Conservation (phyloP, 768 basidiomycete genomes). For the Butyriboletus loyo region DNA sequence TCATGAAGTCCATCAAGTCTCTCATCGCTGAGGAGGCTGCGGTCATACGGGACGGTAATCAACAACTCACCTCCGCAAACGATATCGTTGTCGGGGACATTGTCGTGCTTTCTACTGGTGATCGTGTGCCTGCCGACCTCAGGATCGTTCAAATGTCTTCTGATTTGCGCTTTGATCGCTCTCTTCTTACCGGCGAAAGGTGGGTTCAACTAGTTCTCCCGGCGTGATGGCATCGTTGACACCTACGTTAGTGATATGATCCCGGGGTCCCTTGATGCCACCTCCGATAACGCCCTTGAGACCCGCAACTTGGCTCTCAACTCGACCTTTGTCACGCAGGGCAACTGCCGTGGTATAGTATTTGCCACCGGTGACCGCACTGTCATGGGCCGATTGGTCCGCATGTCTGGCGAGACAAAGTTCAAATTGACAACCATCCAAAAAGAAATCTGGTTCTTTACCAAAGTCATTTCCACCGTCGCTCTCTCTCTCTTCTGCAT, state of each 20-base stretch:
- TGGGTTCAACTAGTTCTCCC: slow-evolving; percentile 8
- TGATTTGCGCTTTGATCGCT: slow-evolving; percentile 52
- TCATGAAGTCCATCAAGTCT: slow-evolving; percentile 56
- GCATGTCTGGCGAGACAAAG: slow-evolving; percentile 47
- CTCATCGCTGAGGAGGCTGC: slow-evolving; percentile 59
- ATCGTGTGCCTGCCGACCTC: slow-evolving; percentile 59
- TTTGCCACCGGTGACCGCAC: slow-evolving; percentile 44
- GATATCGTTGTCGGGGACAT: slow-evolving; percentile 59
- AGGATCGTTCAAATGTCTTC: slow-evolving; percentile 50
- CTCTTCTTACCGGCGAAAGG: slow-evolving; percentile 53
- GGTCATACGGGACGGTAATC: slow-evolving; percentile 49
- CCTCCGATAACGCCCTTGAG: slow-evolving; percentile 48
- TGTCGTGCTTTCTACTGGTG: slow-evolving; percentile 50
- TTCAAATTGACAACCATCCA: slow-evolving; percentile 48
- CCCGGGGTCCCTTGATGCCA: slow-evolving; percentile 43
- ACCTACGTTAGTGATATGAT: slow-evolving; percentile 36
- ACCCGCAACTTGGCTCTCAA: slow-evolving; percentile 49
- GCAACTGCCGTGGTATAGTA: slow-evolving; percentile 39
- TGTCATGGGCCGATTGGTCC: slow-evolving; percentile 53
- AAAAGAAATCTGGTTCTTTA: slow-evolving; percentile 49
- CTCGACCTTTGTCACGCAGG: slow-evolving; percentile 42
- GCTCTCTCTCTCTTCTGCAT: slow-evolving; percentile 40
- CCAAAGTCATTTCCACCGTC: slow-evolving; percentile 46
- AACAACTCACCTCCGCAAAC: slow-evolving; percentile 46
- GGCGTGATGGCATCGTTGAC: neutral